Evolutionary conservation across 306 rosid genomes (phyloP).

Genomic region (Phaseolus lunatus): DNA sequence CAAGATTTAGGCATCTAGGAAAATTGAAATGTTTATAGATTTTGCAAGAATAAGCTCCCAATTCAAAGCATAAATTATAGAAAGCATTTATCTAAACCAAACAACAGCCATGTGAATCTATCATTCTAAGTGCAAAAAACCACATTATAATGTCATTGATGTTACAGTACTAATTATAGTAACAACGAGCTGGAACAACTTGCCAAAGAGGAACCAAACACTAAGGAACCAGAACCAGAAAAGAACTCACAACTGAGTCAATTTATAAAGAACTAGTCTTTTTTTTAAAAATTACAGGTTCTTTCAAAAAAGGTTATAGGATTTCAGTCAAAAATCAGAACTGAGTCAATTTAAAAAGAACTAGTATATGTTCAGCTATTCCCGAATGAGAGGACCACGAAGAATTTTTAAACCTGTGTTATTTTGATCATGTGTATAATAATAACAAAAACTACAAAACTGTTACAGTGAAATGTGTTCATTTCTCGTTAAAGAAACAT

Average conservation of each 20-base stretch:
- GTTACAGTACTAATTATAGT: neutral
- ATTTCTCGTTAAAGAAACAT: neutral
- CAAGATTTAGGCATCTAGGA: conserved; percentile 4
- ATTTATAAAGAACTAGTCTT: conserved; percentile 2
- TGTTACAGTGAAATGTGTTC: neutral
- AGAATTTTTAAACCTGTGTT: no score
- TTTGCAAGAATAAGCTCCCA: conserved; percentile 8
- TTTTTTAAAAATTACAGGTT: neutral
- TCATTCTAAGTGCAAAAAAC: no score
- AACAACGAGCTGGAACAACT: conserved; percentile 16
- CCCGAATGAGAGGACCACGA: no score
- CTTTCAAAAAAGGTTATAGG: neutral
- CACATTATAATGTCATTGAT: no score
- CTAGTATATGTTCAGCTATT: neutral
- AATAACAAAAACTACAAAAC: no score
- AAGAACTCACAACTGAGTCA: conserved; percentile 6
- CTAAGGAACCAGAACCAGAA: conserved; percentile 12
- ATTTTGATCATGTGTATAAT: no score
- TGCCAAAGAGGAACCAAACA: neutral
- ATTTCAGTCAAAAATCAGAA: neutral
- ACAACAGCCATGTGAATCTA: no score
- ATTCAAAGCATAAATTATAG: conserved; percentile 2
- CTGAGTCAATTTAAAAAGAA: conserved; percentile 22
- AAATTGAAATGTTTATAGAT: neutral
- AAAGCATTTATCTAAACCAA: neutral